Conservation (phyloP, 2,329 filamentous ascomycete species). For the Lithohypha guttulata region DNA sequence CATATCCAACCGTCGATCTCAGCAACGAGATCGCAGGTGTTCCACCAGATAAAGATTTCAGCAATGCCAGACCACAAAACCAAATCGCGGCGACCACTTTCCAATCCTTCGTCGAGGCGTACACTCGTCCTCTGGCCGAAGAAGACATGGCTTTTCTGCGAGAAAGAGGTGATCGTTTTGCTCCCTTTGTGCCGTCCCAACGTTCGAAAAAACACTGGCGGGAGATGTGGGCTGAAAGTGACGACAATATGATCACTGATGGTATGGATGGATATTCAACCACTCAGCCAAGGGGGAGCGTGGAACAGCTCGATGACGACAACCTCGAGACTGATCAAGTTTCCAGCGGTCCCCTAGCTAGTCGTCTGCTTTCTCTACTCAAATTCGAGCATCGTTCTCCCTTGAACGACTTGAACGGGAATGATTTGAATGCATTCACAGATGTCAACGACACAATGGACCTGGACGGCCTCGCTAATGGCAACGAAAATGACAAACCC, state of each 20-base stretch:
- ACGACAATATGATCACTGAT: slow-evolving; percentile 67
- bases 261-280: slow-evolving; percentile 58
- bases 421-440: slow-evolving; percentile 36
- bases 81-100: slow-evolving; percentile 93
- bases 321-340: slow-evolving; percentile 81
- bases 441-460: slow-evolving; percentile 37
- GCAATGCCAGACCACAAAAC: slow-evolving; percentile 80
- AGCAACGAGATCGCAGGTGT: slow-evolving; percentile 76
- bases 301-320: slow-evolving; percentile 78
- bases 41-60: slow-evolving; percentile 90
- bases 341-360: slow-evolving; percentile 75
- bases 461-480: slow-evolving; percentile 29
- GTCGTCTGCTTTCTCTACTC: slow-evolving; percentile 68
- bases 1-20: slow-evolving; percentile 71
- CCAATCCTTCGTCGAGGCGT: slow-evolving; percentile 82
- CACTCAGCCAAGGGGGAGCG: slow-evolving; percentile 73
- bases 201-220: slow-evolving; percentile 76
- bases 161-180: slow-evolving; percentile 74
- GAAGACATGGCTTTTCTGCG: slow-evolving; percentile 89
- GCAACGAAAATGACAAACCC: slow-evolving; percentile 37
- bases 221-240: slow-evolving; percentile 90
- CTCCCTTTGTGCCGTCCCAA: slow-evolving; percentile 75
- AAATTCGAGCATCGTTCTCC: slow-evolving; percentile 55
- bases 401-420: slow-evolving; percentile 48
- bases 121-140: slow-evolving; percentile 78